phyloP scores from a whole-genome alignment of 169 alveolate species.

The Theileria equi region DNA sequence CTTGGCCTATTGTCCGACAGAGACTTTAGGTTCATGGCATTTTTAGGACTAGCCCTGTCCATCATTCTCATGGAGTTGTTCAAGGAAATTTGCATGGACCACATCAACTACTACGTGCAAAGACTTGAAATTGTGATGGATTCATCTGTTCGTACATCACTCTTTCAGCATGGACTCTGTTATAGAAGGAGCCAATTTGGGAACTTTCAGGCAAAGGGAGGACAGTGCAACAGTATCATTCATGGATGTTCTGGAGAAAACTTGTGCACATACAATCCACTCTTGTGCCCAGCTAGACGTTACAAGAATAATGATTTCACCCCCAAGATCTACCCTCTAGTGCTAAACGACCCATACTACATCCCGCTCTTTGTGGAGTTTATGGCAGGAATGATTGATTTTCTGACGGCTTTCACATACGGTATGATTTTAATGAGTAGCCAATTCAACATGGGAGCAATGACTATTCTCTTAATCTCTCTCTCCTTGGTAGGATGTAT shows the following conservation, averaged over 20 bases:
- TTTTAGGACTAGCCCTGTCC: not conserved
- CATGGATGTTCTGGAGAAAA: not conserved
- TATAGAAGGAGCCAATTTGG: slow-evolving; percentile 15
- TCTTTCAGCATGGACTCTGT: slow-evolving; percentile 55
- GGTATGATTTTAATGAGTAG: slow-evolving; percentile 21
- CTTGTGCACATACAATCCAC: slow-evolving; percentile 31
- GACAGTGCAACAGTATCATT: not conserved
- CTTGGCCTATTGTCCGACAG: not conserved
- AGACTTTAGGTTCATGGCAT: not conserved
- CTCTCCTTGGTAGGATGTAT: slow-evolving; percentile 3
- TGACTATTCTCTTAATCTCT: not conserved
- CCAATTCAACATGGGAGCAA: not conserved
- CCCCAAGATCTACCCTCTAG: slow-evolving; percentile 36
- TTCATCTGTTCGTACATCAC: slow-evolving; percentile 29
- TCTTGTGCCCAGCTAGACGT: slow-evolving; percentile 54
- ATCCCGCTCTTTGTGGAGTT: slow-evolving; percentile 31
- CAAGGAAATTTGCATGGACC: slow-evolving; percentile 14
- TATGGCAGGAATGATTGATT: slow-evolving; percentile 12
- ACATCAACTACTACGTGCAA: slow-evolving; percentile 24
- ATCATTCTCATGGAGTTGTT: slow-evolving; percentile 9
- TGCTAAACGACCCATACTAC: slow-evolving; percentile 21
- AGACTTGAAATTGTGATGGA: slow-evolving; percentile 33
- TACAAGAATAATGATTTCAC: slow-evolving; percentile 35
- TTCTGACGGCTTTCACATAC: slow-evolving; percentile 4
- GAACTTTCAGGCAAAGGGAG: not conserved